Base-by-base conservation (phyloP, 371 early-diverging fungal genomes). In the Mucor irregularis region DNA sequence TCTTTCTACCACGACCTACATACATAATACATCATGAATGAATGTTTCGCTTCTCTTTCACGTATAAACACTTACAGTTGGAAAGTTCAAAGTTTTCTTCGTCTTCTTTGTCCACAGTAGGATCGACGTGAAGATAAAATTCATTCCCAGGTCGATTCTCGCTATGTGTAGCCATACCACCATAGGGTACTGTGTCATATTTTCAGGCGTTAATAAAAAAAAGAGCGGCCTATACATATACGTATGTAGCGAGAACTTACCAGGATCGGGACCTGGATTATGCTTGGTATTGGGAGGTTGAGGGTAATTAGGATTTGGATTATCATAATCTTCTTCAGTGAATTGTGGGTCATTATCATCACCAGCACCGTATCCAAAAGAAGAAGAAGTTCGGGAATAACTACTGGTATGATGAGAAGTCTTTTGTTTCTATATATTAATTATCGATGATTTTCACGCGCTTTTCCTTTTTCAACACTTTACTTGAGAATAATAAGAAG, bases 1-100 rank as follows among this genome's bases (percentile, higher is more conserved):
- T 81, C 67, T 89, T 91, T 52, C 86, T 77, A 26, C 92, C 90
- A 26, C 58, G 62, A 47, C 75, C 79, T 78, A 54, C 17, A n/a
- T n/a, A n/a, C n/a, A n/a, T n/a, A 28, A 40, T 17, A 48, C 21
- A 11, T 5, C 5, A 22, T 43, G 2, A 33, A 29, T 17, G 39
- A 11, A 24, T 34, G 17, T 14, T 28, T 13, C n/a, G 4, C 9
- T 19, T 44, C 2, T 5, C 1, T 16, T 11, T 29, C 2, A 17
- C 7, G 19, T 21, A 6, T 17, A n/a, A n/a, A n/a, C 29, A 49
- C 66, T 77, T 82, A 71, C 89, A 91, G 60, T 90, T 87, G 6
- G 92, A 91, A 11, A 89, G 72, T 38, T 81, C 68, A 54, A 86
- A 85, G 40, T 77, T 48, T 5, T 65, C 50, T 3, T 57, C 50